These are phyloP conservation scores for Coemansia biformis DNA, from an alignment of 192 early-diverging fungal genomes.

Conservation along the genomic window DNA sequence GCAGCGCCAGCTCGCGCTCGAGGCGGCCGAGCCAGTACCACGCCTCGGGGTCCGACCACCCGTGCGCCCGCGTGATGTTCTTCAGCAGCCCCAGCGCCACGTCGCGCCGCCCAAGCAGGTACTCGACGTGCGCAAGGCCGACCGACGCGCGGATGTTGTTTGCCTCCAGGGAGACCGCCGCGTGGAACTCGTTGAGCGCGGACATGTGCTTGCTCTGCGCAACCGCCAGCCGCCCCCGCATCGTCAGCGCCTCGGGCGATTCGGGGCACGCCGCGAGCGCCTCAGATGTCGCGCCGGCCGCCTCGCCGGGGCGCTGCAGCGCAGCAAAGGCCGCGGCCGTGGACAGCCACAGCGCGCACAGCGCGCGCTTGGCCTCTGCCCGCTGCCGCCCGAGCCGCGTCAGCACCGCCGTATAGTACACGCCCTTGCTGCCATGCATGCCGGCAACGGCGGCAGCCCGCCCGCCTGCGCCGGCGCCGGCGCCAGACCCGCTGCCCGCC, in stretches of 20 bases:
- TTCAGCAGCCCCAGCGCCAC: constrained; percentile 47
- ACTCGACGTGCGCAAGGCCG: constrained; percentile 39
- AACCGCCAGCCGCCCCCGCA: constrained; percentile 42
- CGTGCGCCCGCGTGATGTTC: constrained; percentile 45
- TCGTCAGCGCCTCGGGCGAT: constrained; percentile 40
- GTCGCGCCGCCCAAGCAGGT: constrained; percentile 38
- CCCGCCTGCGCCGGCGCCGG: constrained; percentile 1
- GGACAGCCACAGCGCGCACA: constrained; percentile 42
- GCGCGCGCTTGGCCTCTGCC: constrained; percentile 27
- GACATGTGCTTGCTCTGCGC: constrained; percentile 15
- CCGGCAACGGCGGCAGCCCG: constrained; percentile 1
- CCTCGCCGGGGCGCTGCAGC: constrained; percentile 35
- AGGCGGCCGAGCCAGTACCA: constrained; percentile 50
- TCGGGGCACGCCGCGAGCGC: constrained; percentile 44
- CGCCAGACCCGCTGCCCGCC: constrained; percentile 5
- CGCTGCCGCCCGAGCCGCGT: constrained; percentile 28
- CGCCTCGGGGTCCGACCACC: constrained; percentile 51
- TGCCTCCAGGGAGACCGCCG: constrained; percentile 39
- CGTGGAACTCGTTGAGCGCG: constrained; percentile 47
- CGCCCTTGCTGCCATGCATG: constrained; percentile 11
- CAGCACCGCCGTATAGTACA: constrained; percentile 35
- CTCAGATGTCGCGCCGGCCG: constrained; percentile 28
- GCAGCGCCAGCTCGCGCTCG: constrained; percentile 44
- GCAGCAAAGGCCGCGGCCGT: constrained; percentile 31
- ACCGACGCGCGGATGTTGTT: constrained; percentile 41